Conservation (phyloP, 164 flowering plant genomes). For the grape (Vitis vinifera) region ASM3070453v1 NC_081805.1:2007001-2007500, state of each 20-base stretch:
- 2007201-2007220: constrained; percentile 81
- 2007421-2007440: no score
- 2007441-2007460: no score
- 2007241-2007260: neutral
- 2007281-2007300: no score
- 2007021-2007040: neutral
- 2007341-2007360: no score
- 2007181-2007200: constrained; percentile 69
- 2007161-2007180: constrained; percentile 82
- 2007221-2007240: constrained; percentile 45
- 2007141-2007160: constrained; percentile 82
- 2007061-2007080: constrained; percentile 46
- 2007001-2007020: neutral
- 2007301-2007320: no score
- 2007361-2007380: no score
- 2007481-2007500: no score
- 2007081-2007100: constrained; percentile 74
- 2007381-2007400: no score
- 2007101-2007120: constrained; percentile 44
- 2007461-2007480: no score
- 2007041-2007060: neutral
- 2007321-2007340: no score
- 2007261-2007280: neutral
- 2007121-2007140: constrained; percentile 75
- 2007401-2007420: no score